These are phyloP conservation scores for Macadamia tetraphylla DNA, from an alignment of 164 flowering plant species.

Conservation along the genomic window DNA sequence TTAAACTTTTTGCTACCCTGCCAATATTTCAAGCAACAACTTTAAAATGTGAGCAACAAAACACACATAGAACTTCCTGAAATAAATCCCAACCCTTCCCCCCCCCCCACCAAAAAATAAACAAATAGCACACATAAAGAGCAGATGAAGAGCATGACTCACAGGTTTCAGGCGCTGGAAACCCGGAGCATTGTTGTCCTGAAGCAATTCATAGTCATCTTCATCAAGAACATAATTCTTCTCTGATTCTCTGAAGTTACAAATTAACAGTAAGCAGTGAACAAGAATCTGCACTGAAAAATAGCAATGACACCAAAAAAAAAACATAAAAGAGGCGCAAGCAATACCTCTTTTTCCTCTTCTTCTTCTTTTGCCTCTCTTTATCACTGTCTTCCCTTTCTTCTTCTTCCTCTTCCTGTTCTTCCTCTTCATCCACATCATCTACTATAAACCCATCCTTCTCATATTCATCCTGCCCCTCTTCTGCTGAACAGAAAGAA, in stretches of 20 bases:
- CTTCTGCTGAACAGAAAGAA: slow-evolving; percentile 33
- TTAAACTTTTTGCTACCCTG: slow-evolving; percentile 80
- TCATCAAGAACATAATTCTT: slow-evolving; percentile 72
- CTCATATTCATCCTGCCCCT: slow-evolving; percentile 88
- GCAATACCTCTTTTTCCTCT: slow-evolving; percentile 59
- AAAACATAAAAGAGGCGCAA: neutral
- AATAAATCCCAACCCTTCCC: neutral
- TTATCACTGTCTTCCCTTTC: slow-evolving; percentile 42
- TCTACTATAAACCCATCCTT: slow-evolving; percentile 94
- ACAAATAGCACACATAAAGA: neutral
- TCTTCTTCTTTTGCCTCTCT: slow-evolving; percentile 75
- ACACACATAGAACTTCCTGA: no score
- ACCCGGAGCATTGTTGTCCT: slow-evolving; percentile 61
- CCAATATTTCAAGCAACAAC: slow-evolving; percentile 7
- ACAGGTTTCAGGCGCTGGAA: slow-evolving; percentile 55
- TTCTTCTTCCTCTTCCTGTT: slow-evolving; percentile 55
- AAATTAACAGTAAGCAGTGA: neutral
- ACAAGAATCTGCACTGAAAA: neutral
- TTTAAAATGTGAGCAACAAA: neutral
- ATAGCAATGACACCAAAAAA: neutral
- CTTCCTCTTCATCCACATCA: slow-evolving; percentile 72
- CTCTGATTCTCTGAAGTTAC: slow-evolving; percentile 50
- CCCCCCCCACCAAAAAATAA: neutral
- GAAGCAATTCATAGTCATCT: slow-evolving; percentile 87
- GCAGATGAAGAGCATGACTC: slow-evolving; percentile 2